These are phyloP conservation scores for Fusarium luffae DNA, from an alignment of 2,329 filamentous ascomycete genomes.

Conservation along the genomic window DNA sequence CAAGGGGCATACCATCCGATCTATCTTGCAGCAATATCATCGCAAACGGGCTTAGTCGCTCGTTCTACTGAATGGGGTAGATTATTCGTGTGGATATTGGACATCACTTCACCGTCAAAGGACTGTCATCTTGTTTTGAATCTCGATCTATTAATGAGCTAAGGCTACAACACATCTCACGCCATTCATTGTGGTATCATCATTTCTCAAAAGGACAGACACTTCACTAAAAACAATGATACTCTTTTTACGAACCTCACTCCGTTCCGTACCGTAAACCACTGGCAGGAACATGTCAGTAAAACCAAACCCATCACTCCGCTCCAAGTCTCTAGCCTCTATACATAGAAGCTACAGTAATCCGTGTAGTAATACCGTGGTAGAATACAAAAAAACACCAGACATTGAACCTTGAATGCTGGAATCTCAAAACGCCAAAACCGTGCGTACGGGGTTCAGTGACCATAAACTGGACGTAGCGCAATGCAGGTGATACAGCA, in stretches of 20 bases:
- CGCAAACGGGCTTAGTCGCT: constrained; percentile 10
- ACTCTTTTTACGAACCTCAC: constrained; percentile 43
- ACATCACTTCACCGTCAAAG: not conserved
- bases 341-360: constrained; percentile 17
- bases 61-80: not conserved
- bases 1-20: constrained; percentile 19
- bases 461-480: constrained; percentile 7
- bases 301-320: constrained; percentile 22
- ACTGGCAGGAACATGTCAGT: constrained; percentile 23
- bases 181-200: constrained; percentile 7
- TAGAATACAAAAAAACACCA: constrained; percentile 37
- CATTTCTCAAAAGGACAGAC: constrained; percentile 1
- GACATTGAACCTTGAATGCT: constrained; percentile 32
- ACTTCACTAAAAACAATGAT: constrained; percentile 30
- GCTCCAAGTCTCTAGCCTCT: constrained; percentile 32
- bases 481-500: constrained; percentile 35
- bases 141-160: constrained; percentile 9
- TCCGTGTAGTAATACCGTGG: constrained; percentile 32
- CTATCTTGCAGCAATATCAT: constrained; percentile 21
- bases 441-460: constrained; percentile 25
- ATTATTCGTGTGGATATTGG: not conserved
- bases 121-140: not conserved
- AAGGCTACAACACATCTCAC: not conserved
- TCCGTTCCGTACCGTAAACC: constrained; percentile 16
- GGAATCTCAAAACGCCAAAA: constrained; percentile 38